phyloP scores from a whole-genome alignment of 139 green algal genomes.

The Chlorella sp. region DNA sequence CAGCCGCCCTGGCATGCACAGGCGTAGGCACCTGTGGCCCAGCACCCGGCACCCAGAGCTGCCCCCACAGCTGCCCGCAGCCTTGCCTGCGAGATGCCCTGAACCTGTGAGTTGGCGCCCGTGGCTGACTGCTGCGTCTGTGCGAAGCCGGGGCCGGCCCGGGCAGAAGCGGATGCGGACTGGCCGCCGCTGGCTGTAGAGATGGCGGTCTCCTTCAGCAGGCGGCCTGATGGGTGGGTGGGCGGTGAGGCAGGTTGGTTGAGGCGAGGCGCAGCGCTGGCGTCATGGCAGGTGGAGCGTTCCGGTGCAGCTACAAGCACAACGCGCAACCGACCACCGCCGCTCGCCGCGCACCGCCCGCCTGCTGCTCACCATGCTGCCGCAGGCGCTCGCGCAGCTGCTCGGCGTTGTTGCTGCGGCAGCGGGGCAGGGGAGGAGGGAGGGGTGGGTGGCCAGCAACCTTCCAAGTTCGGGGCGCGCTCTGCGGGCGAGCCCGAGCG shows the following conservation, averaged over 20 bases:
- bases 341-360: background rate
- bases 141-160: background rate
- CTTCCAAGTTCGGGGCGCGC: no score
- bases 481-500: background rate
- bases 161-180: background rate
- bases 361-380: background rate
- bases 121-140: slow-evolving; percentile 22
- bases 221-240: background rate
- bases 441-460: background rate
- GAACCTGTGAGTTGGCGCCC: slow-evolving; percentile 1
- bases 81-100: slow-evolving; percentile 9
- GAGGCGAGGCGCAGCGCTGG: no score
- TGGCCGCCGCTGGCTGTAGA: background rate
- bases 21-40: no score
- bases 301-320: no score
- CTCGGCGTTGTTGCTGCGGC: background rate
- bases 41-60: no score
- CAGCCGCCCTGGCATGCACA: no score
- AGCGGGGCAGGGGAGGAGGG: background rate
- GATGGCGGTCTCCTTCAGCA: slow-evolving; percentile 2
- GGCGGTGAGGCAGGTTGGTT: background rate
- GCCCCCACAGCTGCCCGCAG: no score
- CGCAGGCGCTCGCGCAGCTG: background rate
- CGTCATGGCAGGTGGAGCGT: no score
- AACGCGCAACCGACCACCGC: no score